Conservation (phyloP, 2,329 filamentous ascomycete species). For the Ascomycota sp. region DNA sequence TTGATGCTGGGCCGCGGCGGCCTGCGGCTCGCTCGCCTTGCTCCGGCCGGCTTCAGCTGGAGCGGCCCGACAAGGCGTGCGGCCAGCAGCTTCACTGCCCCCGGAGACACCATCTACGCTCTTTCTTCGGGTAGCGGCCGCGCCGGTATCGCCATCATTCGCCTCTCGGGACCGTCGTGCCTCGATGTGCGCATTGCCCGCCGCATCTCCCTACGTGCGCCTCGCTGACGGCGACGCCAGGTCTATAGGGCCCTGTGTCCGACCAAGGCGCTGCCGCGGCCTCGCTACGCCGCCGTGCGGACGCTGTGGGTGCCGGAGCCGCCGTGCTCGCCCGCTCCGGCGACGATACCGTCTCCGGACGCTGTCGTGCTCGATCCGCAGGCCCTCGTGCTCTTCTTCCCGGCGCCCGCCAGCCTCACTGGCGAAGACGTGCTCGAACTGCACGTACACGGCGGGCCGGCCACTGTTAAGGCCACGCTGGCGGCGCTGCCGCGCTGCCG, state of each 20-base stretch:
- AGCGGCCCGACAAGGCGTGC: too few species aligned
- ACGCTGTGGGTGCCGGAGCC: conserved; percentile 40
- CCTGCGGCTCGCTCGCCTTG: too few species aligned
- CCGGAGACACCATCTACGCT: conserved; percentile 63
- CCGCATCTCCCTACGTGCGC: not conserved
- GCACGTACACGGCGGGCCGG: conserved; percentile 82
- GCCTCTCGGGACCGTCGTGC: conserved; percentile 66
- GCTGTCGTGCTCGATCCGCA: conserved; percentile 51
- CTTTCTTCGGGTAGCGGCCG: conserved; percentile 70
- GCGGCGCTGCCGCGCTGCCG: conserved; percentile 45
- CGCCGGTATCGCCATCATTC: conserved; percentile 78
- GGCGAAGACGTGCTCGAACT: conserved; percentile 85
- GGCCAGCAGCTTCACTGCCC: conserved; percentile 3
- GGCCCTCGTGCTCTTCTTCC: conserved; percentile 68
- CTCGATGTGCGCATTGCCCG: conserved; percentile 29
- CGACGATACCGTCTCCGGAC: conserved; percentile 1
- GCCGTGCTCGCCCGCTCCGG: too few species aligned
- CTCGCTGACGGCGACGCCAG: conserved; percentile 10
- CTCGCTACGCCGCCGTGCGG: conserved; percentile 48
- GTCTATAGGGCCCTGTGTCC: conserved; percentile 32
- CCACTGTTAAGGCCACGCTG: conserved; percentile 73
- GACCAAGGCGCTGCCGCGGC: conserved; percentile 19
- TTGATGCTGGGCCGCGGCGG: too few species aligned
- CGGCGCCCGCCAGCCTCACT: conserved; percentile 62
- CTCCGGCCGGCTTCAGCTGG: too few species aligned